A percentile compares a stretch with the other conserved stretches of the same genome.
phyloP scores from a whole-genome alignment of 805 yeast species.

The Kazachstania africana region DNA sequence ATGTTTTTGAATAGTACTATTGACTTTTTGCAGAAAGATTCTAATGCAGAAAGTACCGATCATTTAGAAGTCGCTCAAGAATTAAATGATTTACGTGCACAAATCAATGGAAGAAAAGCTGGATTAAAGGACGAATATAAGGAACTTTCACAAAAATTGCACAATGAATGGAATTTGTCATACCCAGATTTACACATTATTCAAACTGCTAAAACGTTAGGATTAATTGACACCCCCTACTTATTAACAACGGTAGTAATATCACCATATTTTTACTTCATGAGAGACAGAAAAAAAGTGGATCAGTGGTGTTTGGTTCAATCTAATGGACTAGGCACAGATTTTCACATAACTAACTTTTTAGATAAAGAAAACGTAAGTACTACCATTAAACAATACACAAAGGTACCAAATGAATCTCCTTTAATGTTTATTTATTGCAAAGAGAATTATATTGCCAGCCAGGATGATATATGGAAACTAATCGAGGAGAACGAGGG shows the following conservation, averaged over 20 bases:
- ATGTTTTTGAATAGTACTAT: conserved; percentile 20
- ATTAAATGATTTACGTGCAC: conserved; percentile 4
- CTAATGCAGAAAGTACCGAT: conserved; percentile 4
- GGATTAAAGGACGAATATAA: conserved; percentile 18
- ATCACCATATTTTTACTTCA: conserved; percentile 21
- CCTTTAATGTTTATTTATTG: conserved; percentile 24
- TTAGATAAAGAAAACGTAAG: conserved; percentile 10
- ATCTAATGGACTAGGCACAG: conserved; percentile 7
- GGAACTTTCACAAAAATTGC: conserved; percentile 15
- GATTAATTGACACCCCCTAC: conserved; percentile 20
- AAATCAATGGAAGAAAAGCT: conserved; percentile 5
- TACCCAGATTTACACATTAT: conserved; percentile 19
- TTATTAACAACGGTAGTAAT: conserved; percentile 15
- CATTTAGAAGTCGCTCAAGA: background rate
- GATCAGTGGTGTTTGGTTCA: conserved; percentile 15
- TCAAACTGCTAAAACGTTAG: conserved; percentile 14
- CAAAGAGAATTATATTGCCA: conserved; percentile 10
- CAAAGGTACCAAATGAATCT: conserved; percentile 17
- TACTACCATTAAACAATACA: conserved; percentile 13
- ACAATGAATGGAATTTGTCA: conserved; percentile 20
- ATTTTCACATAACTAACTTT: conserved; percentile 9
- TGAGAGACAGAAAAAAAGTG: conserved; percentile 8
- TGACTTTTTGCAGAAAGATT: conserved; percentile 14
- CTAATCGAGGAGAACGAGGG: conserved; percentile 15
- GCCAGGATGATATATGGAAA: conserved; percentile 7